Evolutionary conservation across 106 monocot species (phyloP), one percentile per base, ranked within the genome.

Genomic region (Chionographis japonica): DNA sequence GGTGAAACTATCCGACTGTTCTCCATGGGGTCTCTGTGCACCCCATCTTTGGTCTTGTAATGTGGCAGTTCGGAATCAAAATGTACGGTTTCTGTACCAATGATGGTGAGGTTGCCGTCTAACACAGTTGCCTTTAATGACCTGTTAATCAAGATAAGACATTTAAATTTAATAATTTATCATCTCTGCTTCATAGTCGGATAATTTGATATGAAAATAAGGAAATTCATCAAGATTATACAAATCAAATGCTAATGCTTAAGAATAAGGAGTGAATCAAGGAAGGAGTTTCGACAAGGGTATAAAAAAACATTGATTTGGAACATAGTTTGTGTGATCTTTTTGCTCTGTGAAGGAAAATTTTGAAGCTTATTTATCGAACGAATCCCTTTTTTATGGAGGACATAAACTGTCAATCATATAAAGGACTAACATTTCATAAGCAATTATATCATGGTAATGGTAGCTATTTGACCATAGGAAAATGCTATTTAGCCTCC

Each of bases 1-100:
- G 97, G 97, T 15, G 97, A 97, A 14, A 92, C 82, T 54, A 92
- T 97, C 60, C 89, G 86, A 6, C 97, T 85, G 64, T 75, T 73
- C 15, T 71, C 87, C 4, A 67, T 36, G 5, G 87, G 62, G 17
- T 92, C 92, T 77, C 92, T 97, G 67, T 92, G 83, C 20, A 97
- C 92, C 3, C 97, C 97, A 85, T 86, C 97, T 67, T 89, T 81
- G 54, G 97, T 97, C 53, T 83, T 82, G 67, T 97, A 97, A 63
- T 97, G 92, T 49, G 92, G 77, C 52, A 92, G 65, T 51, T 97
- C 89, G 62, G 92, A 87, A 72, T 89, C 97, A 58, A 97, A 97
- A 73, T 90, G 82, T 37, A 97, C 72, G 35, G 46, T 68, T 69
- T 97, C 89, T 42, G 97, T 85, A 61, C 67, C 78, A 53, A 89